Conservation (phyloP, 345 rosid species). For the Excoecaria cochinchinensis region DNA sequence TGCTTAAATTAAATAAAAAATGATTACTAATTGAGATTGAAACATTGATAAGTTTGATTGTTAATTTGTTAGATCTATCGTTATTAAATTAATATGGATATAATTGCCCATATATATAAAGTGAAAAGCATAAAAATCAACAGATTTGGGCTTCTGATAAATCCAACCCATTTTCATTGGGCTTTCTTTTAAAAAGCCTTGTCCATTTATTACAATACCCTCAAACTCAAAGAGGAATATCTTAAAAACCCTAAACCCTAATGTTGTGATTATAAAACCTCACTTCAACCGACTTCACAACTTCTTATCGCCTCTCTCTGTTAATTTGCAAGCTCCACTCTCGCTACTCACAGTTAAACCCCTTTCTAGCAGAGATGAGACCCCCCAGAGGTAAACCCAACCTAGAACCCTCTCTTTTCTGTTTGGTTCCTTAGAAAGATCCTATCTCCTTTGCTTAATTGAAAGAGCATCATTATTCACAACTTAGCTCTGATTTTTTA, state of each 20-base stretch:
- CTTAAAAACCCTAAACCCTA: conserved; percentile 18
- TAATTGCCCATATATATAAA: too few species aligned
- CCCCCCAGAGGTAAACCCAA: conserved; percentile 22
- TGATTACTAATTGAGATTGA: too few species aligned
- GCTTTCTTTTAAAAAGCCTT: not conserved
- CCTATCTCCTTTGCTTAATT: not conserved
- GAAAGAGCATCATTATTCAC: not conserved
- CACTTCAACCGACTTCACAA: not conserved
- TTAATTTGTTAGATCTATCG: too few species aligned
- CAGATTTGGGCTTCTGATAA: too few species aligned
- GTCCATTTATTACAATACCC: too few species aligned
- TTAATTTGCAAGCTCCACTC: not conserved
- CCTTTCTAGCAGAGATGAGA: not conserved
- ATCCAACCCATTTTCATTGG: not conserved
- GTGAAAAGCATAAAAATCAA: too few species aligned
- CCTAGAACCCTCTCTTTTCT: not conserved
- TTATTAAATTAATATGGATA: too few species aligned
- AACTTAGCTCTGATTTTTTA: not conserved
- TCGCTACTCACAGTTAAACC: too few species aligned
- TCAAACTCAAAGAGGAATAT: not conserved
- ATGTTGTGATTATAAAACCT: not conserved
- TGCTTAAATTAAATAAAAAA: too few species aligned
- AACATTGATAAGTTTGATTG: too few species aligned
- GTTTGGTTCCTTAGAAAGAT: not conserved
- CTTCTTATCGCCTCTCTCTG: not conserved